Conservation (phyloP, 2,329 filamentous ascomycete genomes). For the Aspergillus awamori region DNA sequence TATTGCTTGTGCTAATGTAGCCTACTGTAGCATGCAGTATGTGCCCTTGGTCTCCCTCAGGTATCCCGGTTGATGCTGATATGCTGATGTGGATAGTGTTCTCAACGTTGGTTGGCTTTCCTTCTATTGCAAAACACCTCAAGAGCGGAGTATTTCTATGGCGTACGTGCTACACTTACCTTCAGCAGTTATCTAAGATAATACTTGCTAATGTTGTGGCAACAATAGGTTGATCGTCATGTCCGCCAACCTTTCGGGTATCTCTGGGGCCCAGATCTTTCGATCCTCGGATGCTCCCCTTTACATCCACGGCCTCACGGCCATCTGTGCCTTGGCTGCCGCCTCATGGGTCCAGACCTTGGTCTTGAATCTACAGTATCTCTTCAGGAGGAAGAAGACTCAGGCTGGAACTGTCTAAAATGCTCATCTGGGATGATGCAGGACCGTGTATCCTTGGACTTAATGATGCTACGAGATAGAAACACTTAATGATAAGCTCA, state of each 20-base stretch:
- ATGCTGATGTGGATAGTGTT: slow-evolving; percentile 21
- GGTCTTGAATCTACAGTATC: slow-evolving; percentile 29
- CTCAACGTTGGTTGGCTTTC: slow-evolving; percentile 65
- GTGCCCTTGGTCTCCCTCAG: slow-evolving; percentile 8
- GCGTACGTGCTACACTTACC: slow-evolving; percentile 52
- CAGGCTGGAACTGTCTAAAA: background rate
- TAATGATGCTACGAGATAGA: too few relatives aligned
- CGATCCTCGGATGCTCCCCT: slow-evolving; percentile 34
- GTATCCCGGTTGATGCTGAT: background rate
- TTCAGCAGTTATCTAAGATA: background rate
- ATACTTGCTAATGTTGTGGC: background rate
- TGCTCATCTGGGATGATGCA: background rate
- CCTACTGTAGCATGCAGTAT: slow-evolving; percentile 43
- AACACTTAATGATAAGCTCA: too few relatives aligned
- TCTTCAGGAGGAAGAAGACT: slow-evolving; percentile 24
- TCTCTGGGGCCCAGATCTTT: slow-evolving; percentile 65
- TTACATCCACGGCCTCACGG: slow-evolving; percentile 32
- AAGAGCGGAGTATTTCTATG: slow-evolving; percentile 63
- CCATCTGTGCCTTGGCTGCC: slow-evolving; percentile 28
- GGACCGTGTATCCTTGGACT: too few relatives aligned
- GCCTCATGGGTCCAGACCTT: slow-evolving; percentile 27
- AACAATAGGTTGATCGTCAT: slow-evolving; percentile 53
- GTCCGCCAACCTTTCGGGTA: slow-evolving; percentile 64
- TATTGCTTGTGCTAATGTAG: slow-evolving; percentile 32
- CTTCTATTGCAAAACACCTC: slow-evolving; percentile 57